Evolutionary conservation across 2,329 filamentous ascomycete species (phyloP), one percentile per base, ranked within the genome.

Genomic region (Ilyonectria mors-panacis): DNA sequence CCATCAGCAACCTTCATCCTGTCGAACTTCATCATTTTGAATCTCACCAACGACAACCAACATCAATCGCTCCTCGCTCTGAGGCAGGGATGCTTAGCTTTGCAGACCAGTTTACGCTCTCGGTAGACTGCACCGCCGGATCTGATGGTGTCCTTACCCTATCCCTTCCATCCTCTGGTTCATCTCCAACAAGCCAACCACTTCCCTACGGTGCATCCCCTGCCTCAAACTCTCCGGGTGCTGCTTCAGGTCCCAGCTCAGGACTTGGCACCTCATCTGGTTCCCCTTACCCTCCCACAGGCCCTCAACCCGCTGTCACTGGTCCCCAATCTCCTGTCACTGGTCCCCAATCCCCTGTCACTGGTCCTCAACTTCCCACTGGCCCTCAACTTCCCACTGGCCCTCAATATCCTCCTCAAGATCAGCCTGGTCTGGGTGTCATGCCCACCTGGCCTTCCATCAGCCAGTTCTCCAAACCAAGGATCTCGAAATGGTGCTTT

Each of bases 141-240:
- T 60, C 73, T n/a, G 74, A 80, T 53, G 79, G 78, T 17, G 68
- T 79, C 23, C 67, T 81, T 3, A 80, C 77, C 7, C 51, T 79
- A 12, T 77, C 77, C 39, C 44, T 77, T 6, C 70, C 72, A 8
- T 64, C 67, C 12, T 50, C 71, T 10, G 58, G 59, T 2, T 44
- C 73, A 44, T 63, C 68, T 53, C 55, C 74, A 6, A 70, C 51
- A 19, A 33, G 45, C 15, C 61, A 54, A n/a, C 23, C 65, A 23
- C 21, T 26, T 62, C 15, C 33, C 1, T 13, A 23, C 10, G 47
- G 44, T 12, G 59, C 30, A 21, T 45, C 44, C 17, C 30, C 59
- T 42, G 4, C 19, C 17, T 19, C 54, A 12, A 45, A 26, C 21
- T 17, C 61, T 35, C 55, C 56, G 23, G 23, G 21, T 50, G 63